Evolutionary conservation across 768 basidiomycete genomes (phyloP), one percentile per base, ranked within the genome.

Genomic region (Trametes elegans): DNA sequence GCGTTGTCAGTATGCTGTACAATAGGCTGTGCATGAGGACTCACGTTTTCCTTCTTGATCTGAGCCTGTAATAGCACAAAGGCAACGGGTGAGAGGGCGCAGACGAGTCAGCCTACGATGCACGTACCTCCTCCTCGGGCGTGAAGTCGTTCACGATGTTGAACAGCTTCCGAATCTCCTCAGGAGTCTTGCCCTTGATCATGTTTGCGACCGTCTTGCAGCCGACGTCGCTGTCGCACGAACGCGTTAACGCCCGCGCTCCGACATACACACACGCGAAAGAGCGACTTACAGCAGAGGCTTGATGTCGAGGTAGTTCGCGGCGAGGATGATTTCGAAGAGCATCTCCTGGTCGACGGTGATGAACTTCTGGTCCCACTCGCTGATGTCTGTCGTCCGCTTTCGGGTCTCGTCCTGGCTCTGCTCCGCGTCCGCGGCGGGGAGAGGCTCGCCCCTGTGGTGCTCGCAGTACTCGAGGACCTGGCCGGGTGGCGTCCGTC

Each of bases 131-230:
- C 71, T 98, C 97, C 69, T 99, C 97, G 18, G 96, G 94, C 4
- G 97, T 98, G 69, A 99, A 99, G 74, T 98, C 97, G 70, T 94
- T 94, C 28, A 92, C 90, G 61, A 95, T 94, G 81, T 97, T 96
- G 79, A 94, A 98, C 49, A 98, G 83, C 68, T 98, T 98, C 55
- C 96, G 88, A 63, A 99, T 98, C 76, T 98, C 97, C 72, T 98
- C 97, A 21, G 97, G 97, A 3, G 95, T 96, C 83, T 99, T 99
- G 29, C 97, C 97, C 78, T 99, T 98, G 82, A 99, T 98, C 97
- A 98, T 99, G 81, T 98, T 98, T 13, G 97, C 97, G 5, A 97
- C 95, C 3, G 93, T 97, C 80, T 97, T 96, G 83, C 95, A 97
- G 1, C 95, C 95, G 55, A 97, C 93, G 67, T 97, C 95, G 62